These are phyloP conservation scores for Ustilago loliicola DNA, from an alignment of 1,284 basidiomycete genomes.

Conservation along the genomic window DNA sequence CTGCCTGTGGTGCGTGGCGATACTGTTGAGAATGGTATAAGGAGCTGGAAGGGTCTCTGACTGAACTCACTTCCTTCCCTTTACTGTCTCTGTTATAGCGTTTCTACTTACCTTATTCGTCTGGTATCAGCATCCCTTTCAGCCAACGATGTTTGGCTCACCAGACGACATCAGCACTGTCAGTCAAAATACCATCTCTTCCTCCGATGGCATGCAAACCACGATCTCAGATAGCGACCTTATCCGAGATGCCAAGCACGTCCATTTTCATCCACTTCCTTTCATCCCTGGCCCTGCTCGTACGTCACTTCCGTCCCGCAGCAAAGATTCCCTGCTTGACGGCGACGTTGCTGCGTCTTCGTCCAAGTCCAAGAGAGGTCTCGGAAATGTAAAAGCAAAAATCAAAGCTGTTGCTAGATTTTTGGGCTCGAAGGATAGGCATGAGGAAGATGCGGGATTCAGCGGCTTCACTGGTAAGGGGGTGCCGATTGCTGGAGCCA, in stretches of 20 bases:
- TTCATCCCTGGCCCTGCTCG: constrained; percentile 14
- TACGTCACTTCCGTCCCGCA: constrained; percentile 1
- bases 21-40: not conserved
- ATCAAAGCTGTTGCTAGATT: constrained; percentile 31
- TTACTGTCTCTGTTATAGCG: not conserved
- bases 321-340: constrained; percentile 26
- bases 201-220: constrained; percentile 1
- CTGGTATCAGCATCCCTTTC: not conserved
- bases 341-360: constrained; percentile 11
- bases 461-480: not conserved
- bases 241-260: constrained; percentile 26
- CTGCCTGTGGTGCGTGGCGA: not conserved
- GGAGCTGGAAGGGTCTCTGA: not conserved
- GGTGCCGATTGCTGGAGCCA: constrained; percentile 15
- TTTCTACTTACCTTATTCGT: not conserved
- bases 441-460: not conserved
- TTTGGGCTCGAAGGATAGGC: constrained; percentile 10
- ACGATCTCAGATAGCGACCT: constrained; percentile 39
- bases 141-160: constrained; percentile 29
- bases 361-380: constrained; percentile 8
- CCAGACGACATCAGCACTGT: constrained; percentile 39
- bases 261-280: constrained; percentile 27
- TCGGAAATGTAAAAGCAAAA: constrained; percentile 30
- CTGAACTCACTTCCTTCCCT: too few relatives aligned
- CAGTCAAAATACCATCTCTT: constrained; percentile 2